A percentile compares a stretch with the other conserved stretches of the same genome.
phyloP scores from a whole-genome alignment of 768 basidiomycete species.

The Rickenella mellea region DNA sequence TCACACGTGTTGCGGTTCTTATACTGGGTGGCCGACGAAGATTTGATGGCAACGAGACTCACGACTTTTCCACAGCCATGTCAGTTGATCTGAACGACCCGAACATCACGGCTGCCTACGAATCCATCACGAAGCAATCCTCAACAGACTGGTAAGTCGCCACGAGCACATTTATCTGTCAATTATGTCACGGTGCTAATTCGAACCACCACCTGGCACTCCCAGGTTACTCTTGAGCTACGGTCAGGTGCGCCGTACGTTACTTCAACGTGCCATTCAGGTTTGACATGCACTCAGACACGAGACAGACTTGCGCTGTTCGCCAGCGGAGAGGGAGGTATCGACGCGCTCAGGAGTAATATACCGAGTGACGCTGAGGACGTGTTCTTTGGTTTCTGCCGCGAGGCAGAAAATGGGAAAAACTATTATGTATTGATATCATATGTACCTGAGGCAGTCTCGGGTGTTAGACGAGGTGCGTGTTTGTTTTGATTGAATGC shows the following conservation, averaged over 20 bases:
- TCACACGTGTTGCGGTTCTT: neutral
- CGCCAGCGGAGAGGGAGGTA: constrained; percentile 4
- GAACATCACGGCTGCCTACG: neutral
- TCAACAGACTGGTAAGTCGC: neutral
- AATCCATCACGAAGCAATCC: neutral
- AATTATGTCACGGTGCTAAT: no score
- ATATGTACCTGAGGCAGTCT: constrained; percentile 7
- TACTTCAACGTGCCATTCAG: neutral
- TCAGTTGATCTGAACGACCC: constrained; percentile 1
- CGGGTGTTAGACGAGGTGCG: constrained; percentile 7
- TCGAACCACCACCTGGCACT: no score
- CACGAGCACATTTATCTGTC: no score
- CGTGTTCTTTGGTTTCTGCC: constrained; percentile 6
- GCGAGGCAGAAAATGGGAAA: constrained; percentile 1
- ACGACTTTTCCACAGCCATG: neutral
- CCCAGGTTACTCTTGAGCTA: no score
- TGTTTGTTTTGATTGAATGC: neutral
- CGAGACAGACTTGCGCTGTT: constrained; percentile 6
- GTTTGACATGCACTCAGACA: no score
- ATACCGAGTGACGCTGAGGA: constrained; percentile 3
- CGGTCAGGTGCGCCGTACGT: neutral
- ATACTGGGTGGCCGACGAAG: neutral
- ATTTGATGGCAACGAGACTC: constrained; percentile 1
- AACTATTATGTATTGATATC: constrained; percentile 4
- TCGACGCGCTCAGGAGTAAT: constrained; percentile 2